These are phyloP conservation scores for Clarireedia homoeocarpa DNA, from an alignment of 2,329 filamentous ascomycete genomes.

Conservation along the genomic window DNA sequence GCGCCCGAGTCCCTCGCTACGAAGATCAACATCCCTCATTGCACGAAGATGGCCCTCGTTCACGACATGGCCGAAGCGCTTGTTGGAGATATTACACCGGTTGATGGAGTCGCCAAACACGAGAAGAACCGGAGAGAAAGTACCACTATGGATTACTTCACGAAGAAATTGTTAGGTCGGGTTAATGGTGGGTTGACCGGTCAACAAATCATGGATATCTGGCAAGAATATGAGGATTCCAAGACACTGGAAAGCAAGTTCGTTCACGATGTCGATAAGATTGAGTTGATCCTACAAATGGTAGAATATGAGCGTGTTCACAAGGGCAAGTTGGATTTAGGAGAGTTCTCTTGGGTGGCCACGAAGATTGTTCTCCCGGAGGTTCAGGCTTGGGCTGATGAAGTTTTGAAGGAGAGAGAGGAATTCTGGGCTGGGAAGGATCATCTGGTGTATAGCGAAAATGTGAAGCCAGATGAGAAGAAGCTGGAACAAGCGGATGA, in stretches of 20 bases:
- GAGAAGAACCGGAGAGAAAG: conserved; percentile 88
- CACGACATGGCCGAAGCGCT: conserved; percentile 97
- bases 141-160: conserved; percentile 87
- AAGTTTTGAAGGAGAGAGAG: conserved; percentile 69
- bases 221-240: conserved; percentile 93
- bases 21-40: conserved; percentile 69
- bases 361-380: conserved; percentile 66
- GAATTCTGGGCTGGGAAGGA: conserved; percentile 55
- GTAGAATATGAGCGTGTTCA: conserved; percentile 82
- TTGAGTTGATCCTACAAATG: conserved; percentile 93
- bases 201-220: conserved; percentile 66
- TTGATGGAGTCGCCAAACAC: conserved; percentile 73
- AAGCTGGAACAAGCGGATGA: conserved; percentile 7
- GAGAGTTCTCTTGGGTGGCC: conserved; percentile 80
- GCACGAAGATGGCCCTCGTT: conserved; percentile 90
- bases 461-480: background rate
- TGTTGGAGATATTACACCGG: conserved; percentile 93
- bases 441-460: background rate
- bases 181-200: conserved; percentile 66
- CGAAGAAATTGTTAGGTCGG: conserved; percentile 57
- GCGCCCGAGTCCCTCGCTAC: conserved; percentile 67
- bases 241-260: conserved; percentile 77
- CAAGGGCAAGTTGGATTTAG: conserved; percentile 56
- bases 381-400: conserved; percentile 70
- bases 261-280: conserved; percentile 96